Base-by-base conservation (phyloP, 2,329 filamentous ascomycete genomes). In the Aureobasidium pullulans region DNA sequence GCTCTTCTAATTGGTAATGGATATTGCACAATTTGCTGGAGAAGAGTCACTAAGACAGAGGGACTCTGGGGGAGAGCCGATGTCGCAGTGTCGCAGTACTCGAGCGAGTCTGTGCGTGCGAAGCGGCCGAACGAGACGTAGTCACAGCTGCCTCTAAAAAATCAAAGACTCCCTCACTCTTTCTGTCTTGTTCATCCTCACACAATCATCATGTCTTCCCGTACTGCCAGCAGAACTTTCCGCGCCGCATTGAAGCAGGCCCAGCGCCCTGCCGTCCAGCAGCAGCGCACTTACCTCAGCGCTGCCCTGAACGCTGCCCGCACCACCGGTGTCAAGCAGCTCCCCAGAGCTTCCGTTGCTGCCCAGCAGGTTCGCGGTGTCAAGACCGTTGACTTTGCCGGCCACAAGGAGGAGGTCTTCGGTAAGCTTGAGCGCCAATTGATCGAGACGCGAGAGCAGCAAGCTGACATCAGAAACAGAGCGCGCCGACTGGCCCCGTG, bases 351-450 rank as follows among this genome's bases (percentile, higher is more conserved):
- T 37, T 73, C 74, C 66, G 73, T 77, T 57, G 71, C 73, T 60
- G 68, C 74, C 42, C 87, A 90, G 81, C 84, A 86, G 72, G 80
- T 83, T 67, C 88, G 94, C 73, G 94, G 94, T 76, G 79, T 96
- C 73, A 97, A 99, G 90, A 96, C 93, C 69, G 93, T 99, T 77
- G 92, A 97, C 85, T 99, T 99, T 77, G 94, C 94, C 68, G 94
- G 91, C 72, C 83, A 84, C 74, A 93, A 95, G 81, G 94, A 99
- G 84, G 85, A 87, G 67, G 94, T 99, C 75, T 96, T 89, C 75
- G 90, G 90, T 95, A 78, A 70, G 83, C 72, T 52, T 39, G 48
- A 28, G 1, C 6, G 39, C 7, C 36, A 52, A 52, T 52, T 40
- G 34, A 40, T 31, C 2, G 4, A 39, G 16, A 39, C 10, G 3